phyloP scores from a whole-genome alignment of 306 rosid species.

The Psophocarpus tetragonolobus region DNA sequence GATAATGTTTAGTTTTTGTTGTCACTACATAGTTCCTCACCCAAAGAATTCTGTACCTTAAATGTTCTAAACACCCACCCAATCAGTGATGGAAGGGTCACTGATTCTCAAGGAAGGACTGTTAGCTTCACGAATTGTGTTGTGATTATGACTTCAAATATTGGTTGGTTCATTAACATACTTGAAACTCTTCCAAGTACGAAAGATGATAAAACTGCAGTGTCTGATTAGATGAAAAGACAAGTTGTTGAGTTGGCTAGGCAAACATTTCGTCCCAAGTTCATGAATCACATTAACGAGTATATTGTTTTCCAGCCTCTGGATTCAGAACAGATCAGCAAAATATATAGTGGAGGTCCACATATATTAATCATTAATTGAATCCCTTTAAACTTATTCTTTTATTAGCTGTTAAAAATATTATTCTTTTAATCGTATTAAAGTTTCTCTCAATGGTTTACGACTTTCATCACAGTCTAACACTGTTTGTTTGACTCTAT shows the following conservation, averaged over 20 bases:
- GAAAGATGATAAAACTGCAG: conserved; percentile 67
- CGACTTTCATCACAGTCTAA: not conserved
- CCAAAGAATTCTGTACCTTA: not conserved
- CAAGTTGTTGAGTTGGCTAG: conserved; percentile 92
- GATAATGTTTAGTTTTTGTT: conserved; percentile 49
- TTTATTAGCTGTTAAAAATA: conserved; percentile 1
- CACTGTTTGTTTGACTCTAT: not conserved
- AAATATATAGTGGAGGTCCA: conserved; percentile 91
- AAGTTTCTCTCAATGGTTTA: not conserved
- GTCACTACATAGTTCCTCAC: not conserved
- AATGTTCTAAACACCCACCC: conserved; percentile 24
- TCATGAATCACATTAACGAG: conserved; percentile 91
- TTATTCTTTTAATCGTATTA: not conserved
- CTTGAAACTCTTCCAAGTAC: conserved; percentile 82
- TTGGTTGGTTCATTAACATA: conserved; percentile 85
- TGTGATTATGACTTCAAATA: conserved; percentile 92
- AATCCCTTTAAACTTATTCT: not conserved
- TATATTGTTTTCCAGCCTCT: conserved; percentile 97
- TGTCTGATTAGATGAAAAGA: conserved; percentile 76
- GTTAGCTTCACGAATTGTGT: conserved; percentile 93
- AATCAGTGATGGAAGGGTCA: conserved; percentile 90
- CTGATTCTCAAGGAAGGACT: conserved; percentile 95
- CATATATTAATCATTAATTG: conserved; percentile 49
- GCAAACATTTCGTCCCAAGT: conserved; percentile 93
- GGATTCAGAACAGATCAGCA: conserved; percentile 71